Base-by-base conservation (phyloP, 1,284 basidiomycete genomes). In the Tetrapyrgos nigripes region DNA sequence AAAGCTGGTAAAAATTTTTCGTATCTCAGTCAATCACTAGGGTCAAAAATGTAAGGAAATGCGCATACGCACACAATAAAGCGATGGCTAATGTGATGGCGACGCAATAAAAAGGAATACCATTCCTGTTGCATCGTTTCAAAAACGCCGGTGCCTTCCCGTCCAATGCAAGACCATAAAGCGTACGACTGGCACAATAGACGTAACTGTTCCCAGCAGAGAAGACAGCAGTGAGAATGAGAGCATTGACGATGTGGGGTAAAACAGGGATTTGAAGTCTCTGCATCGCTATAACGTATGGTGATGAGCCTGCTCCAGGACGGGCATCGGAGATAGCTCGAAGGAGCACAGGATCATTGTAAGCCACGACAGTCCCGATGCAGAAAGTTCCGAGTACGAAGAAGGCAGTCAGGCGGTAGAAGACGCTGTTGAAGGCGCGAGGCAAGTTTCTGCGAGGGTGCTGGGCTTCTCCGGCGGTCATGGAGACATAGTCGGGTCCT, bases 171-270 rank as follows among this genome's bases (percentile, higher is more conserved):
- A 93, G 76, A 13, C 89, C 90, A 68, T 87, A 89, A 23, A 92
- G 72, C 1, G 88, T 89, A 49, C 93, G 82, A n/a, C 86, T 88
- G 0, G 90, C 83, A 53, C 88, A 89, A 76, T 88, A 94, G 5
- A 92, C 77, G 71, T 88, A 89, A 13, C 86, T 85, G 66, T 90
- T 91, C n/a, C 87, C 88, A 5, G 91, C 91, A 4, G 88, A 91
- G 75, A 91, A 92, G 1, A 89, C 84, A 10, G 85, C 80, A 5
- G 82, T 84, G 53, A 91, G 71, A 46, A 92, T 77, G 52, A 83
- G 75, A 13, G 87, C 88, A 65, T 92, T 92, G 64, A 90, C 83
- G 69, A 85, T 83, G 62, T 84, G 82, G 0, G 89, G 88, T 1
- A 91, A 74, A 4, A 83, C 78, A 35, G 78, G 77, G 66, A 89